A percentile compares a stretch with the other conserved stretches of the same genome.
Conservation (phyloP, 2,329 filamentous ascomycete genomes). For the Rachicladosporium sp. region DNA sequence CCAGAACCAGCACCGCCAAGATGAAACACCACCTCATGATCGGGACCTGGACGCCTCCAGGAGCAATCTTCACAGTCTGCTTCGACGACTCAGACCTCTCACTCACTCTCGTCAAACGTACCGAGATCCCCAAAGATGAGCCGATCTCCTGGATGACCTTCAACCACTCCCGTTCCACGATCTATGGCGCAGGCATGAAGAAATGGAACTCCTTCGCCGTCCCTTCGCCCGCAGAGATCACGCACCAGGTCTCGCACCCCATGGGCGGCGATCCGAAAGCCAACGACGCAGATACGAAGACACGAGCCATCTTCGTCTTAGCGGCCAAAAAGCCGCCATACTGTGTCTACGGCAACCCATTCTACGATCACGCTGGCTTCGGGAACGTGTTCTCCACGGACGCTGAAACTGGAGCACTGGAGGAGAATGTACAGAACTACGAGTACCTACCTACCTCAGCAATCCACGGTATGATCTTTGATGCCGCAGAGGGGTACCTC, state of each 20-base stretch:
- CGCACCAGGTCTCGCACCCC: constrained; percentile 60
- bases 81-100: constrained; percentile 74
- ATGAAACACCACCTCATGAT: constrained; percentile 90
- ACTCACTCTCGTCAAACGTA: constrained; percentile 65
- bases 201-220: constrained; percentile 79
- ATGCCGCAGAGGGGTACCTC: constrained; percentile 59
- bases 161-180: constrained; percentile 60
- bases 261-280: constrained; percentile 64
- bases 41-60: constrained; percentile 77
- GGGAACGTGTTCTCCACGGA: constrained; percentile 61
- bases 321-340: constrained; percentile 67
- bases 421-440: constrained; percentile 58
- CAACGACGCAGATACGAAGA: constrained; percentile 59
- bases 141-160: constrained; percentile 93
- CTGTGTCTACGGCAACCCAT: constrained; percentile 78
- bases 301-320: constrained; percentile 78
- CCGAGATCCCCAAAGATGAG: constrained; percentile 68
- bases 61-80: constrained; percentile 77
- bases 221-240: constrained; percentile 61
- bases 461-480: constrained; percentile 74
- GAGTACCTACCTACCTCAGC: constrained; percentile 57
- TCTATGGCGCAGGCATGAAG: constrained; percentile 88
- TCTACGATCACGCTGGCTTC: constrained; percentile 74
- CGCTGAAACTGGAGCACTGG: constrained; percentile 40
- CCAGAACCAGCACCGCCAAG: constrained; percentile 15